phyloP scores from a whole-genome alignment of 331 rosid species.

The Rhamnella rubrinervis region DNA sequence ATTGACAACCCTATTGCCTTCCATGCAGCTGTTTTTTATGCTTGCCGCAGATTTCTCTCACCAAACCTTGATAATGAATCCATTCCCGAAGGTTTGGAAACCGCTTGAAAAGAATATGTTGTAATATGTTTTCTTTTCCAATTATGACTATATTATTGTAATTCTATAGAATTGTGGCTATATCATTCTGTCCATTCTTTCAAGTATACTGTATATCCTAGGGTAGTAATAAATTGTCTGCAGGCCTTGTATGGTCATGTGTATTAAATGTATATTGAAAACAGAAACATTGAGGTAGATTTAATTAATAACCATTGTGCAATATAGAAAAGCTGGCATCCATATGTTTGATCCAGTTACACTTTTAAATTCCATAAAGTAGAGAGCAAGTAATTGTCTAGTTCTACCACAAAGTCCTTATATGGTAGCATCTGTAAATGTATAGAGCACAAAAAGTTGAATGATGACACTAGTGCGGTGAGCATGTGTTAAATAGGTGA shows the following conservation, averaged over 20 bases:
- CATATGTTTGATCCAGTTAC: background rate
- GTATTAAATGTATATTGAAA: background rate
- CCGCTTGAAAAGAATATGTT: slow-evolving; percentile 39
- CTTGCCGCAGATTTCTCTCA: slow-evolving; percentile 73
- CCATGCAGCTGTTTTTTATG: slow-evolving; percentile 75
- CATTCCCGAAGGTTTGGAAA: slow-evolving; percentile 64
- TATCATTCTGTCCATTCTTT: slow-evolving; percentile 9
- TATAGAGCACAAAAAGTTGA: background rate
- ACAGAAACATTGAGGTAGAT: background rate
- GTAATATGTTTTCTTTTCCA: background rate
- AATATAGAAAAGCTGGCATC: background rate
- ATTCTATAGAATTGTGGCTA: too few species aligned
- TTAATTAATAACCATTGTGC: background rate
- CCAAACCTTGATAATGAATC: slow-evolving; percentile 50
- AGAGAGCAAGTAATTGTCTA: background rate
- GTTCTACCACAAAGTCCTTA: background rate
- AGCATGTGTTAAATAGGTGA: slow-evolving; percentile 4
- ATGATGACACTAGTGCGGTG: background rate
- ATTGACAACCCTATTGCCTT: slow-evolving; percentile 73
- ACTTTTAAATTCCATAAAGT: too few species aligned
- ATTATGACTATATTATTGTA: too few species aligned
- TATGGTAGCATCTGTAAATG: background rate
- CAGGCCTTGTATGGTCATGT: background rate
- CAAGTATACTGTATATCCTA: background rate
- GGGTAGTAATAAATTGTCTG: background rate